Base-by-base conservation (phyloP, 108 stramenopile genomes). In the Stephanodiscus minutulus region DNA sequence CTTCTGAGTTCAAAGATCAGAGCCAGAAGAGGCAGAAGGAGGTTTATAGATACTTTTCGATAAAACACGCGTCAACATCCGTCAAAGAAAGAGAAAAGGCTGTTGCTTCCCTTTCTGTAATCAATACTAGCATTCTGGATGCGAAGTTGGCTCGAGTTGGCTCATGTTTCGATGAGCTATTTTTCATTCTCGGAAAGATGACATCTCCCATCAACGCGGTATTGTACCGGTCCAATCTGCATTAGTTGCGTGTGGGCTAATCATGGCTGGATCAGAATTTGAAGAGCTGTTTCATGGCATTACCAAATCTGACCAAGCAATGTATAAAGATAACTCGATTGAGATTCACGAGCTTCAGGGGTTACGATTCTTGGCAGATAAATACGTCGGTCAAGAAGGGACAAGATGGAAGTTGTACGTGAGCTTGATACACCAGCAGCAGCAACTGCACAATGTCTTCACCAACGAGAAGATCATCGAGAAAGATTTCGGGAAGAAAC, bases 341-440 rank as follows among this genome's bases (percentile, higher is more conserved):
- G 35, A 65, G 27, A 20, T 29, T 31, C 13, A 55, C 11, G 43
- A 64, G 64, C 28, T 69, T 20, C 22, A 20, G 46, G 63, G 64
- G 22, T 50, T 68, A 3, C 61, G 64, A 37, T 24, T 56, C 17
- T 18, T 65, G 18, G 61, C 68, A 17, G 24, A 70, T 24, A 46
- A 49, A 50, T 50, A 70, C 37, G 5, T 77, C 39, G 68, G 61
- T 43, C 50, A 53, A 3, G 74, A 76, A 62, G 74, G 74, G 11
- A 41, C 74, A 0, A 29, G 25, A 15, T 70, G 76, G 68, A 77
- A 77, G 55, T 60, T 77, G 41, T 77, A 70, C 48, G 54, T 57
- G 0, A 48, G 55, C 53, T 35, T 66, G 18, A 24, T 46, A 10
- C 37, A 64, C 9, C 28, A 57, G 29, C 36, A 46, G 43, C 54